Percentiles rank a stretch among this genome's conserved stretches.
phyloP scores from a whole-genome alignment of 2,329 filamentous ascomycete species.

The Nemania serpens region DNA sequence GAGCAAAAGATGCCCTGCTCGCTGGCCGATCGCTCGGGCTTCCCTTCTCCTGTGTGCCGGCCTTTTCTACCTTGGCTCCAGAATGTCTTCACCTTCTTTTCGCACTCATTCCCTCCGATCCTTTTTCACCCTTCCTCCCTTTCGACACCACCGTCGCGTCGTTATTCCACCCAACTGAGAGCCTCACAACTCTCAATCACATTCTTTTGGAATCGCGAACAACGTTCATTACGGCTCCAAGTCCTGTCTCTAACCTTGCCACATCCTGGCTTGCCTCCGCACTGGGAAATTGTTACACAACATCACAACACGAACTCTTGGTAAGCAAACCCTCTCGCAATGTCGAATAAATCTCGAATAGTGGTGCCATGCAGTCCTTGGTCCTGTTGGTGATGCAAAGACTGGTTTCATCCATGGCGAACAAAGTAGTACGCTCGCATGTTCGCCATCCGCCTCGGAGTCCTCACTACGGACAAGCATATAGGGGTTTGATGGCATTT shows the following conservation, averaged over 20 bases:
- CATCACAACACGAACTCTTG: background rate
- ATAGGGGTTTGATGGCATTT: background rate
- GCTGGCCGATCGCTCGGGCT: constrained; percentile 18
- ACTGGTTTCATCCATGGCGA: background rate
- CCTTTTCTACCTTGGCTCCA: constrained; percentile 3
- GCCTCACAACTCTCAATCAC: constrained; percentile 57
- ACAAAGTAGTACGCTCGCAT: background rate
- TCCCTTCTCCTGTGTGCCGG: constrained; percentile 10
- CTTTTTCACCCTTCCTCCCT: constrained; percentile 27
- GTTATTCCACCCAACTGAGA: constrained; percentile 58
- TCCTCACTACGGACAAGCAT: background rate
- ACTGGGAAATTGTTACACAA: constrained; percentile 1
- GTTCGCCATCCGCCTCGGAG: background rate
- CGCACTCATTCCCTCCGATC: constrained; percentile 25
- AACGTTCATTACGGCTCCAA: constrained; percentile 32
- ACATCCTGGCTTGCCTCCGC: background rate
- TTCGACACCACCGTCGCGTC: constrained; percentile 39
- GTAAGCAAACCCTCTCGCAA: constrained; percentile 12
- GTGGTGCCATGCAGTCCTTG: background rate
- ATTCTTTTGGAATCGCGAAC: constrained; percentile 53
- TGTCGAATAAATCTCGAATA: background rate
- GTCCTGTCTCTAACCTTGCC: background rate
- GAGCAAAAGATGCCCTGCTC: constrained; percentile 1
- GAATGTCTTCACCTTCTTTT: constrained; percentile 21
- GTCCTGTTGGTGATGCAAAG: background rate